Evolutionary conservation across 805 yeast genomes (phyloP).

Genomic region (Nakazawaea sp.): DNA sequence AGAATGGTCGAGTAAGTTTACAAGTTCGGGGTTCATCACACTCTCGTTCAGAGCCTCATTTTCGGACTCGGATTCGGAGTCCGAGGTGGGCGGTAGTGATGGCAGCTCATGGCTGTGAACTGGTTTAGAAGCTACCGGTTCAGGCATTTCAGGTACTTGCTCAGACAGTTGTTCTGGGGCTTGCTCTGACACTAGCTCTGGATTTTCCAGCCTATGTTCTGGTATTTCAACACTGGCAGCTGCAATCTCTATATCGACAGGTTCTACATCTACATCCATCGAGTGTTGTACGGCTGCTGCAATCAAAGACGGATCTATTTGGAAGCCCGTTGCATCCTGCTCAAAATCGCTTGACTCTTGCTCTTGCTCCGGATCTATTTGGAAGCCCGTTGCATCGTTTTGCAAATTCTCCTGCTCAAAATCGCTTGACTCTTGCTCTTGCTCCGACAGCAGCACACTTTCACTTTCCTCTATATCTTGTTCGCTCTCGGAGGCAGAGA

Average conservation of each 20-base stretch:
- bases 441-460: not conserved
- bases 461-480: not conserved
- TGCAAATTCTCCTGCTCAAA: slow-evolving; percentile 1
- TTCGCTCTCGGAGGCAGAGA: not conserved
- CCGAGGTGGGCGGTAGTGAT: not conserved
- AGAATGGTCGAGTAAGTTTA: slow-evolving; percentile 3
- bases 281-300: slow-evolving; percentile 8
- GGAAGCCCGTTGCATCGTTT: not conserved
- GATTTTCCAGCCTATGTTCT: too few species aligned
- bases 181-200: too few species aligned
- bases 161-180: too few species aligned
- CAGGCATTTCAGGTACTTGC: too few species aligned
- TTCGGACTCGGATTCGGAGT: not conserved
- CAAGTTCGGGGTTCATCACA: slow-evolving; percentile 5
- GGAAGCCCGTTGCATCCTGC: not conserved
- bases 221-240: too few species aligned
- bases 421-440: too few species aligned
- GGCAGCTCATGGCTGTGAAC: too few species aligned
- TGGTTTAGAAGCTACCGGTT: too few species aligned
- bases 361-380: slow-evolving; percentile 10
- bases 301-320: slow-evolving; percentile 9
- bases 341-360: too few species aligned
- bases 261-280: slow-evolving; percentile 2
- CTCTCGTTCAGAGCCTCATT: slow-evolving; percentile 1
- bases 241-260: too few species aligned